Evolutionary conservation across 306 rosid species (phyloP), one percentile per base, ranked within the genome.

Genomic region (Gastrolobium bilobum): DNA sequence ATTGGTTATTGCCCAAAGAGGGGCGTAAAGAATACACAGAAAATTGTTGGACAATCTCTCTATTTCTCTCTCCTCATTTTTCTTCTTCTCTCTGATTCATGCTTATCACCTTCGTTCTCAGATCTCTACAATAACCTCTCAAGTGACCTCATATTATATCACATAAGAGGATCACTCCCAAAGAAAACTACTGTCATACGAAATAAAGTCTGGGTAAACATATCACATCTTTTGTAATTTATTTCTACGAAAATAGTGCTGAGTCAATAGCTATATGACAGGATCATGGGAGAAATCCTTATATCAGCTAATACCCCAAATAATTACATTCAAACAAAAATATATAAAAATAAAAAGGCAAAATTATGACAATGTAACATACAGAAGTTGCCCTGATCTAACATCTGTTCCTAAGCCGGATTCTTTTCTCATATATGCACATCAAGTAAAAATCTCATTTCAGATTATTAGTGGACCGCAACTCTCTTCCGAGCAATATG

Each of bases 201-300:
- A 64, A 61, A 37, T 14, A 20, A 14, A 46, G 9, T 13, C 11
- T 2, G 39, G 39, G 26, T 53, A 37, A 52, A 15, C n/a, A 76
- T 30, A 62, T 69, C 39, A 11, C 37, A 62, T 26, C 33, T 46
- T 35, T 48, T 44, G 34, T 47, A 5, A 68, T 87, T 83, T 86
- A 87, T 87, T 83, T 48, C 64, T 43, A 52, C 5, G 15, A 77
- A 64, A 64, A 70, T 85, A 83, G 26, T 20, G 70, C 79, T 40
- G 65, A 76, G 79, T 71, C 79, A 52, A 13, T 66, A 56, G 6
- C 68, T 56, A 47, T 14, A 75, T 59, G 8, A 46, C 30, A 47
- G 40, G 46, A 14, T n/a, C 62, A 29, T 8, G 20, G 58, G 13
- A 74, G 0, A 67, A 51, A 6, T 33, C 54, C 62, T 48, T 34